phyloP scores from a whole-genome alignment of 129 eudicot species.

The Centrapalus pauciflorus region DNA sequence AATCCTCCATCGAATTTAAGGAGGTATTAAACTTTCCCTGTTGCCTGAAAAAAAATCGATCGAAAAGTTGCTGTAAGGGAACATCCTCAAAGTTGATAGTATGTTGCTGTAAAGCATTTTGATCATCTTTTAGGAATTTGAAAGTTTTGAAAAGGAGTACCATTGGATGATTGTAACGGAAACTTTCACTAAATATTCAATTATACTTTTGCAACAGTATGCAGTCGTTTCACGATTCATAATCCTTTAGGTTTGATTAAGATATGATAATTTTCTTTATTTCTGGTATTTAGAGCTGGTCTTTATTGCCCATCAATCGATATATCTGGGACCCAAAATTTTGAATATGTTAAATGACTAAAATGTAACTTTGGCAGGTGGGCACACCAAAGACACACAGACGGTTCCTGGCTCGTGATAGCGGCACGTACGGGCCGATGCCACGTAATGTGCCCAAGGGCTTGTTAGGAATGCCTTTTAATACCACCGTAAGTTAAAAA shows the following conservation, averaged over 20 bases:
- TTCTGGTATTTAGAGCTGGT: not conserved
- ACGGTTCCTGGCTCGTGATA: conserved; percentile 93
- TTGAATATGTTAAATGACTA: conserved; percentile 10
- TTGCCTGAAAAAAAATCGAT: not conserved
- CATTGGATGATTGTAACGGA: no score
- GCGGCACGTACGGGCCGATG: conserved; percentile 99
- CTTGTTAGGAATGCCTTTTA: conserved; percentile 96
- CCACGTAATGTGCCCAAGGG: conserved; percentile 85
- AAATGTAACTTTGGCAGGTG: conserved; percentile 50
- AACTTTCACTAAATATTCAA: no score
- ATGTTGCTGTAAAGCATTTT: not conserved
- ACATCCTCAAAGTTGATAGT: not conserved
- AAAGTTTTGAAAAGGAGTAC: conserved; percentile 3
- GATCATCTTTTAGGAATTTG: not conserved
- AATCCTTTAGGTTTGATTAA: no score
- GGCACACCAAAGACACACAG: conserved; percentile 98
- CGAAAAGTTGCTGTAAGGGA: no score
- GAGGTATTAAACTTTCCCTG: conserved; percentile 48
- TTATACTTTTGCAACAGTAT: not conserved
- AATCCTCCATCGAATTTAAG: conserved; percentile 68
- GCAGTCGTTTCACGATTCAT: not conserved
- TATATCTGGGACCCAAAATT: not conserved
- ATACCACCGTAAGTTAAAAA: conserved; percentile 72
- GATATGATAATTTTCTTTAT: no score
- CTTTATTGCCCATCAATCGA: not conserved